A percentile compares a stretch with the other conserved stretches of the same genome.
Conservation (phyloP, 345 rosid species). For the Eucalyptus shirleyi region DNA sequence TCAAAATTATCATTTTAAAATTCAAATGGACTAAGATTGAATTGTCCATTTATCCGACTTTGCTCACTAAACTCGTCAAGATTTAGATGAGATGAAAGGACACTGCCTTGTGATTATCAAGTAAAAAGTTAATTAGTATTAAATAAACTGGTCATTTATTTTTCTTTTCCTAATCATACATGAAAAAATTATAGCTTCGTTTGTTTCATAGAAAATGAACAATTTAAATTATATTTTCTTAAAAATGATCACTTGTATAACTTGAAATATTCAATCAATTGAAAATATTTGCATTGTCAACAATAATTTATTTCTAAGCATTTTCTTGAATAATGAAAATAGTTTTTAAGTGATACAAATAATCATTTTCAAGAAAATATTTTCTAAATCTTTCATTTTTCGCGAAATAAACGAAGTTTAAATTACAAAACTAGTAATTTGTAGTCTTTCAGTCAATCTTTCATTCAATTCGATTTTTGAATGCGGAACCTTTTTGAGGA, state of each 20-base stretch:
- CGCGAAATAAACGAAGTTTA: accelerated
- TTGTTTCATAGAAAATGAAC: background rate
- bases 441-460: background rate
- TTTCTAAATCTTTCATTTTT: too few relatives aligned
- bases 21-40: background rate
- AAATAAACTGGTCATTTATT: background rate
- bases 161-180: background rate
- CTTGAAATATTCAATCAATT: too few relatives aligned
- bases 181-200: background rate
- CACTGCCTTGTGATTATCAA: background rate
- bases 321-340: too few relatives aligned
- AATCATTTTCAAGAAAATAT: accelerated
- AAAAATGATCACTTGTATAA: too few relatives aligned
- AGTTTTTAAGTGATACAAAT: too few relatives aligned
- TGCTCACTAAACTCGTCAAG: background rate
- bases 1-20: background rate
- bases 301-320: too few relatives aligned
- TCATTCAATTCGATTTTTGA: background rate
- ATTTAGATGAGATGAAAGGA: background rate
- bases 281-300: too few relatives aligned
- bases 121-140: background rate
- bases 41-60: background rate
- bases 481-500: background rate
- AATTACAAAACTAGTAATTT: background rate
- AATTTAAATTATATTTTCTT: too few relatives aligned